A percentile compares a stretch with the other conserved stretches of the same genome.
phyloP scores from a whole-genome alignment of 2,329 filamentous ascomycete genomes.

The Lecanosticta acicola region DNA sequence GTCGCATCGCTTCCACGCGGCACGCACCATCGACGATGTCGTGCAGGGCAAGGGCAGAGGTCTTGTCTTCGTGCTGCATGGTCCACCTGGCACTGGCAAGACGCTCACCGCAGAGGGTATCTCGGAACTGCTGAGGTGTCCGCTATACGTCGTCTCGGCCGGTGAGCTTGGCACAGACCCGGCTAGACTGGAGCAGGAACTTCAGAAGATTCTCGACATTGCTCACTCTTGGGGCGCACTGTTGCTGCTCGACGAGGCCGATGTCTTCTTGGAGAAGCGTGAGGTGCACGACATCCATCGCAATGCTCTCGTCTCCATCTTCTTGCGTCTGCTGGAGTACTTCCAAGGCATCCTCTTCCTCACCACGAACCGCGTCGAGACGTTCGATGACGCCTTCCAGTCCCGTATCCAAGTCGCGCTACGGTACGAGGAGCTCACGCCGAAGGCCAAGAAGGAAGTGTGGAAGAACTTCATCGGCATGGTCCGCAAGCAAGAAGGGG shows the following conservation, averaged over 20 bases:
- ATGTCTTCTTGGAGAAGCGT: conserved; percentile 77
- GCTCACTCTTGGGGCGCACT: conserved; percentile 83
- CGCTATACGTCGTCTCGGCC: conserved; percentile 75
- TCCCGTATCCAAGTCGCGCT: conserved; percentile 81
- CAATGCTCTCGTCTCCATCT: conserved; percentile 81
- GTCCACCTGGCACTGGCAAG: conserved; percentile 82
- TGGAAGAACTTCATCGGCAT: conserved; percentile 80
- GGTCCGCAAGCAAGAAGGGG: conserved; percentile 59
- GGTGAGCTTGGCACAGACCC: conserved; percentile 78
- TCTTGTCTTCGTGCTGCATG: conserved; percentile 74
- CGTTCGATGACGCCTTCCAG: conserved; percentile 87
- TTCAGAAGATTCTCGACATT: conserved; percentile 80
- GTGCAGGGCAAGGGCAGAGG: conserved; percentile 75
- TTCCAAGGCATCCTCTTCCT: conserved; percentile 88
- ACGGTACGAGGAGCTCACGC: conserved; percentile 68
- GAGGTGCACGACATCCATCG: conserved; percentile 78
- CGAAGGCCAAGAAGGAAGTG: conserved; percentile 68
- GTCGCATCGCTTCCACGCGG: conserved; percentile 74
- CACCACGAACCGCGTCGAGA: conserved; percentile 81
- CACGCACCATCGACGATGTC: conserved; percentile 72
- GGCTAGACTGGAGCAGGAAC: conserved; percentile 64
- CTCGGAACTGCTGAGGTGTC: conserved; percentile 73
- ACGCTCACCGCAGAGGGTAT: conserved; percentile 84
- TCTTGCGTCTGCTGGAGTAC: conserved; percentile 80
- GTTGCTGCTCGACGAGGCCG: conserved; percentile 76